Evolutionary conservation across 2,329 filamentous ascomycete genomes (phyloP).

Genomic region (Neodidymelliopsis sp.): DNA sequence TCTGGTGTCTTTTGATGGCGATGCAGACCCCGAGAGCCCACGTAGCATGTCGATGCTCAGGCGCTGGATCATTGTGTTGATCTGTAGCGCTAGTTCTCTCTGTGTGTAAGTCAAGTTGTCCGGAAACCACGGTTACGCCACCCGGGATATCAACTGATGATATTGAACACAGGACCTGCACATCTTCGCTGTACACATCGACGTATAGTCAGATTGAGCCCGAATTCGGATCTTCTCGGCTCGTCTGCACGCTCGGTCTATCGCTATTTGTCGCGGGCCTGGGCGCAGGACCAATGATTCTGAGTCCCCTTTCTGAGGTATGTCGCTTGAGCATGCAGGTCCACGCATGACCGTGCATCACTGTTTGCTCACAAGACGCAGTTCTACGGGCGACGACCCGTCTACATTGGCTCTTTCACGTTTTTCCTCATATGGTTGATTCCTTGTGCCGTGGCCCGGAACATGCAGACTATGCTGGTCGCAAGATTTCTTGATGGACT

Average conservation of each 20-base stretch:
- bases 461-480: constrained; percentile 81
- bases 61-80: constrained; percentile 81
- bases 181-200: constrained; percentile 86
- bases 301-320: constrained; percentile 61
- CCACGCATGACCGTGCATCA: constrained; percentile 6
- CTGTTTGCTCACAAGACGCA: constrained; percentile 36
- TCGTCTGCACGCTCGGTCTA: constrained; percentile 80
- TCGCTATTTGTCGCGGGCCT: constrained; percentile 84
- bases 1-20: constrained; percentile 78
- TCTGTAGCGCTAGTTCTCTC: constrained; percentile 76
- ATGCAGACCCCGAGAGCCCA: constrained; percentile 77
- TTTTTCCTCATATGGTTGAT: constrained; percentile 83
- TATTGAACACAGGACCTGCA: constrained; percentile 68
- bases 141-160: constrained; percentile 10
- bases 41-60: constrained; percentile 69
- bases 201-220: constrained; percentile 79
- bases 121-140: not conserved
- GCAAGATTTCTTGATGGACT: constrained; percentile 80
- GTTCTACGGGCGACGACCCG: constrained; percentile 83
- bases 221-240: constrained; percentile 74
- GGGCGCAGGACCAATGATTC: constrained; percentile 63
- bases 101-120: constrained; percentile 74
- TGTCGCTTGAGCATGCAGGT: constrained; percentile 20
- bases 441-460: constrained; percentile 80
- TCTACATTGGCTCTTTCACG: constrained; percentile 78